Evolutionary conservation across 139 green algal genomes (phyloP).

Genomic region (Gonium pectorale): DNA sequence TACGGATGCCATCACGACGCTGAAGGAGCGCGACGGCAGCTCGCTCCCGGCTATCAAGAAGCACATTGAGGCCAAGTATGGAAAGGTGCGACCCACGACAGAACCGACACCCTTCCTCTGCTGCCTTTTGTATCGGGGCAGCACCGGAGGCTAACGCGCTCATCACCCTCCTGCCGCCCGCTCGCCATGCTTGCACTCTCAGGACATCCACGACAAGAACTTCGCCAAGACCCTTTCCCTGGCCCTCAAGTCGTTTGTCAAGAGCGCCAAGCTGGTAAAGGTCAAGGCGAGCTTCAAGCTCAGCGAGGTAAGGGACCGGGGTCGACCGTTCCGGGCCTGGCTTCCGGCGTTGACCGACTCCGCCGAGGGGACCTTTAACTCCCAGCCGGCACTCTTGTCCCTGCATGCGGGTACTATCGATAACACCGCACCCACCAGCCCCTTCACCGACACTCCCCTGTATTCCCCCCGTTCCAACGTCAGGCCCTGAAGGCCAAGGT

Average conservation of each 20-base stretch:
- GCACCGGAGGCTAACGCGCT: no score
- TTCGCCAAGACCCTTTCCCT: slow-evolving; percentile 73
- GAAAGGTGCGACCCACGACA: slow-evolving; percentile 39
- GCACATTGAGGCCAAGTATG: slow-evolving; percentile 77
- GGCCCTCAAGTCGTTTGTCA: slow-evolving; percentile 68
- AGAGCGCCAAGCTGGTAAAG: slow-evolving; percentile 77
- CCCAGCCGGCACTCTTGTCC: neutral
- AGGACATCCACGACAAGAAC: slow-evolving; percentile 49
- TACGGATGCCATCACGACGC: slow-evolving; percentile 71
- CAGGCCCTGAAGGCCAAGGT: slow-evolving; percentile 31
- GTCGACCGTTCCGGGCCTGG: neutral
- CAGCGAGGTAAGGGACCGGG: neutral
- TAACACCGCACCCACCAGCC: neutral
- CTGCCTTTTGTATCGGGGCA: no score
- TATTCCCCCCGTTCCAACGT: neutral
- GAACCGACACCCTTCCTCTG: neutral
- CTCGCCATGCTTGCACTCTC: neutral
- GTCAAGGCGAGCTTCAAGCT: slow-evolving; percentile 86
- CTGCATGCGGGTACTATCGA: neutral
- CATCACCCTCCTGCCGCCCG: no score
- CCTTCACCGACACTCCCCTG: neutral
- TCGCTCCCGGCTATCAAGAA: slow-evolving; percentile 83
- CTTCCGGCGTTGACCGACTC: neutral
- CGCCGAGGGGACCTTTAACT: neutral
- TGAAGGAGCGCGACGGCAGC: slow-evolving; percentile 86